Evolutionary conservation across 306 rosid species (phyloP).

Genomic region (Corylus avellana): DNA sequence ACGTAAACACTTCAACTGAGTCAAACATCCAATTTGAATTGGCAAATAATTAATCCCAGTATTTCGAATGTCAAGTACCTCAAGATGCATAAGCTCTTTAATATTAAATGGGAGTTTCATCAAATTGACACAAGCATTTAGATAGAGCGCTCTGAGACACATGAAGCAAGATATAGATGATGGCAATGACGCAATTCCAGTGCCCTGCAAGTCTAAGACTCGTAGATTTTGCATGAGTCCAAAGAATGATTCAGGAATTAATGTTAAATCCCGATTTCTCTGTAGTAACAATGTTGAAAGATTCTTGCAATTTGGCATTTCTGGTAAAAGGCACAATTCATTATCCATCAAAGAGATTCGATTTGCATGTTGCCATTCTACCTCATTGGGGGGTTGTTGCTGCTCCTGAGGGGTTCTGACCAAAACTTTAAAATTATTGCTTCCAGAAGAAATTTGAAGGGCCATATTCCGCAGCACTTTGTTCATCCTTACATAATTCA

Average conservation of each 20-base stretch:
- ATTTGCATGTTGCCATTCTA: background rate
- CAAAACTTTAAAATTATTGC: too few relatives aligned
- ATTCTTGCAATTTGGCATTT: background rate
- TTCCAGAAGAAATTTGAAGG: too few relatives aligned
- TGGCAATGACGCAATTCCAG: slow-evolving; percentile 13
- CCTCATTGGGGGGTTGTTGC: too few relatives aligned
- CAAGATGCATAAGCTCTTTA: slow-evolving; percentile 21
- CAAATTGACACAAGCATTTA: slow-evolving; percentile 12
- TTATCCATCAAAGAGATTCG: slow-evolving; percentile 20
- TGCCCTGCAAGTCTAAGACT: slow-evolving; percentile 10
- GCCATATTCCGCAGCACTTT: too few relatives aligned
- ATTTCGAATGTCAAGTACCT: slow-evolving; percentile 34
- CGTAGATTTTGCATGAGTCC: slow-evolving; percentile 4
- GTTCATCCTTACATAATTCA: too few relatives aligned
- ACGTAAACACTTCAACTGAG: slow-evolving; percentile 23
- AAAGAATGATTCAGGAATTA: background rate
- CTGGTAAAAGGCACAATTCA: background rate
- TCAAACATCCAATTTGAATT: slow-evolving; percentile 1
- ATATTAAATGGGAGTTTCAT: slow-evolving; percentile 5
- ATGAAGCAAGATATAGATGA: slow-evolving; percentile 20
- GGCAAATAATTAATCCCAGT: slow-evolving; percentile 17
- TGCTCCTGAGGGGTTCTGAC: too few relatives aligned
- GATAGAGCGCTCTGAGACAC: slow-evolving; percentile 18
- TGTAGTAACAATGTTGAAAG: slow-evolving; percentile 12
- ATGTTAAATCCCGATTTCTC: background rate